Evolutionary conservation across 176 grass and related monocot genomes (phyloP), one percentile per base, ranked within the genome.

Genomic region (Phyllostachys edulis): DNA sequence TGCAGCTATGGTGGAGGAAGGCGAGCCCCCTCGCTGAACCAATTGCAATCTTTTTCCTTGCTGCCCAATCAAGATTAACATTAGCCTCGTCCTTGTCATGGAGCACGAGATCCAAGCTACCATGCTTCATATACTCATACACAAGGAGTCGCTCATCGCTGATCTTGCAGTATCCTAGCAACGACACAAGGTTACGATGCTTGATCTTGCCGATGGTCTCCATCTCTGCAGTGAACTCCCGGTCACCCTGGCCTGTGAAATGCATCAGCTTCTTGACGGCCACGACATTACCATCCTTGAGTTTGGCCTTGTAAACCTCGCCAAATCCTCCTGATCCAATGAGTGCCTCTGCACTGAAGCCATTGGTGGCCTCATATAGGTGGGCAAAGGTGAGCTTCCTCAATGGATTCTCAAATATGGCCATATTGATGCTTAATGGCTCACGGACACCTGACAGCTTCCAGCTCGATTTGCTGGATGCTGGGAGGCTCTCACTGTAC

Each of bases 121-220:
- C 91, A 67, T 87, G 81, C 55, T 93, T 82, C 91, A 93, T 93
- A 88, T 87, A 93, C 66, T 93, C 88, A 3, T 93, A 93, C 12
- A 93, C 91, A 23, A 93, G 81, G 32, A 93, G 86, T 23, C 91
- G 79, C 29, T 93, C 91, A 45, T 93, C 91, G 0, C 88, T 77
- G 21, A 93, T 85, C 83, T 93, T 93, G 85, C 91, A 93, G 63
- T 93, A 93, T 14, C 91, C 91, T 21, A 93, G 67, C 54, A 93
- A 72, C 0, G 91, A 85, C 32, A 88, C 91, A 45, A 93, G 86
- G 41, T 93, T 93, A 11, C 85, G 85, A 64, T 93, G 91, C 77
- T 90, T 93, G 77, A 93, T 83, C 80, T 93, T 93, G 64, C 91
- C 91, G 2, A 93, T 93, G 4, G 91, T 93, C 70, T 93, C 91